Conservation (phyloP, 768 basidiomycete species). For the Lentinula raphanica region DNA sequence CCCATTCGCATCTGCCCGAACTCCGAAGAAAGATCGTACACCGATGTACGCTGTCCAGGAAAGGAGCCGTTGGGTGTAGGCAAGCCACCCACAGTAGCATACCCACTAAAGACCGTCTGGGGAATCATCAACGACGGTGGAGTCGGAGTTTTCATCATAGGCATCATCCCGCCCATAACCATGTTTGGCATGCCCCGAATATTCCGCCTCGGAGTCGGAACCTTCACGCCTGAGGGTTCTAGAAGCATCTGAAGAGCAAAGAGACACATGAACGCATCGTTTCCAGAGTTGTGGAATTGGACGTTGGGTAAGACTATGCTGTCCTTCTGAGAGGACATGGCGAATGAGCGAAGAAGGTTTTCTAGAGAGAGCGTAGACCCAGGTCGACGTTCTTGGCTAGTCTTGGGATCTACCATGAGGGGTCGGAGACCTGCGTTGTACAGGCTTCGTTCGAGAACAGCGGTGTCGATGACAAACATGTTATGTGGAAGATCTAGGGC, state of each 20-base stretch:
- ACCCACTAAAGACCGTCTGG: not conserved
- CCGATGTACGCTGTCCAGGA: not conserved
- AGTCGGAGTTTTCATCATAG: not conserved
- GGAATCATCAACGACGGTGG: not conserved
- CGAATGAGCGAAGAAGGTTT: slow-evolving; percentile 56
- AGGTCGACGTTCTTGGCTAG: slow-evolving; percentile 44
- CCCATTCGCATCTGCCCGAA: slow-evolving; percentile 12
- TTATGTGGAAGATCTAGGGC: slow-evolving; percentile 67
- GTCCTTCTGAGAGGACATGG: slow-evolving; percentile 25
- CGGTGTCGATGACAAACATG: slow-evolving; percentile 61
- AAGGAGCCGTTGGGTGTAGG: not conserved
- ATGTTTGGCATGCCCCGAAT: not conserved
- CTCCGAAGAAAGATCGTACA: slow-evolving; percentile 8
- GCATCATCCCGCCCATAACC: not conserved
- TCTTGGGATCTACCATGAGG: slow-evolving; percentile 55
- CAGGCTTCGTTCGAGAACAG: slow-evolving; percentile 57
- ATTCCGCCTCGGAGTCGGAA: slow-evolving; percentile 29
- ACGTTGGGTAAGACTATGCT: slow-evolving; percentile 32
- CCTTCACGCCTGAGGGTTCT: slow-evolving; percentile 42
- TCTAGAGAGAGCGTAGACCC: slow-evolving; percentile 59
- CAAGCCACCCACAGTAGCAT: slow-evolving; percentile 2
- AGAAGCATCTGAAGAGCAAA: slow-evolving; percentile 66
- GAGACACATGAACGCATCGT: slow-evolving; percentile 69
- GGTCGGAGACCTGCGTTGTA: slow-evolving; percentile 54
- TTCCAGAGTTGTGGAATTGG: slow-evolving; percentile 68